These are phyloP conservation scores for Mycogone perniciosa DNA, from an alignment of 2,329 filamentous ascomycete genomes.

Conservation along the genomic window DNA sequence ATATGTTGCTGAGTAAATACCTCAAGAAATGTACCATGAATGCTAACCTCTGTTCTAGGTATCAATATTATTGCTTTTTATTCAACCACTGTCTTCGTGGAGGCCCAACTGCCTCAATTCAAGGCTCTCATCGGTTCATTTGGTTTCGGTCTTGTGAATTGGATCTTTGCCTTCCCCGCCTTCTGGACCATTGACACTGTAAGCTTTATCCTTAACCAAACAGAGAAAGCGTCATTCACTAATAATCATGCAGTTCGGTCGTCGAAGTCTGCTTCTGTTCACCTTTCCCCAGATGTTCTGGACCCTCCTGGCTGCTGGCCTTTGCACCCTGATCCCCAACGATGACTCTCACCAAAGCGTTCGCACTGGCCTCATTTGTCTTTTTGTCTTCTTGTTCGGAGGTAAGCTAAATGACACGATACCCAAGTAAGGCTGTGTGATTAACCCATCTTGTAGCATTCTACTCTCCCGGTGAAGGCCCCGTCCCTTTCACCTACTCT, in stretches of 20 bases:
- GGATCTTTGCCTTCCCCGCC: slow-evolving; percentile 60
- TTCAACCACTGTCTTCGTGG: slow-evolving; percentile 54
- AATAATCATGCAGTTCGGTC: slow-evolving; percentile 40
- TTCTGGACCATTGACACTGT: slow-evolving; percentile 59
- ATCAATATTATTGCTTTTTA: slow-evolving; percentile 72
- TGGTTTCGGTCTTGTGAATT: slow-evolving; percentile 52
- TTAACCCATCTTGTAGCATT: slow-evolving; percentile 35
- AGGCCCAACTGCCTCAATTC: slow-evolving; percentile 50
- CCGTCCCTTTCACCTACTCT: slow-evolving; percentile 56
- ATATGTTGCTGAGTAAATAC: too few species aligned
- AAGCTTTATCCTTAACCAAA: background rate
- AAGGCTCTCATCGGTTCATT: slow-evolving; percentile 45
- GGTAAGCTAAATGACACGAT: slow-evolving; percentile 19
- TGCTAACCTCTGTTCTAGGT: slow-evolving; percentile 4
- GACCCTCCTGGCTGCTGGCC: slow-evolving; percentile 43
- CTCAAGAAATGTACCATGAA: too few species aligned
- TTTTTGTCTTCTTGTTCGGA: slow-evolving; percentile 60
- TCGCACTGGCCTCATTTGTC: slow-evolving; percentile 48
- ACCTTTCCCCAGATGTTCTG: slow-evolving; percentile 62
- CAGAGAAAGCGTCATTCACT: background rate
- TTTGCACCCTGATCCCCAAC: slow-evolving; percentile 30
- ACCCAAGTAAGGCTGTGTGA: background rate
- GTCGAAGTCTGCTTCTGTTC: slow-evolving; percentile 54
- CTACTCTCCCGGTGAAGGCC: slow-evolving; percentile 59
- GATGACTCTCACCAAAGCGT: slow-evolving; percentile 27